Conservation (phyloP, 345 rosid species). For the Geranium brycei region DNA sequence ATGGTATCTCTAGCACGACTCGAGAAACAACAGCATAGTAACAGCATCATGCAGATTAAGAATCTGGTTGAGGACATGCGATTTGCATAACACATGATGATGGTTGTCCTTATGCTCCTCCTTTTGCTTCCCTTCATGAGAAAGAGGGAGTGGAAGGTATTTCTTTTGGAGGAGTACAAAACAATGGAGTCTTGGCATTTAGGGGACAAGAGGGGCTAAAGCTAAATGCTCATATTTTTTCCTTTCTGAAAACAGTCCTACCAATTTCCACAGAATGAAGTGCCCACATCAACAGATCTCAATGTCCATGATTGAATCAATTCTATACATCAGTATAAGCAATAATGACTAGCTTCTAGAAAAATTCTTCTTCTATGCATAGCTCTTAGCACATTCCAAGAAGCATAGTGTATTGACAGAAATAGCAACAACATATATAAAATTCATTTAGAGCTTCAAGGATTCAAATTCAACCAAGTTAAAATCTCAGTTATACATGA, state of each 20-base stretch:
- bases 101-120: not conserved
- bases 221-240: not conserved
- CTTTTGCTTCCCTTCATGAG: not conserved
- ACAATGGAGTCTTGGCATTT: not conserved
- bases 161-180: too few species aligned
- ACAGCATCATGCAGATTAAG: not conserved
- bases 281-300: not conserved
- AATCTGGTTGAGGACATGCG: not conserved
- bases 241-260: not conserved
- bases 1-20: conserved; percentile 12
- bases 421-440: not conserved
- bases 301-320: not conserved
- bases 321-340: not conserved
- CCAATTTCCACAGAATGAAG: too few species aligned
- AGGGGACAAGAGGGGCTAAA: not conserved
- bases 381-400: not conserved
- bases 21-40: not conserved
- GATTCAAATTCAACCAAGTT: not conserved
- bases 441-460: not conserved
- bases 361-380: too few species aligned
- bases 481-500: not conserved
- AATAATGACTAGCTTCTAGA: not conserved
- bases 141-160: too few species aligned
- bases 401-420: not conserved
- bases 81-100: not conserved